Evolutionary conservation across 192 early-diverging fungal species (phyloP).

Genomic region (Coemansia umbellata): DNA sequence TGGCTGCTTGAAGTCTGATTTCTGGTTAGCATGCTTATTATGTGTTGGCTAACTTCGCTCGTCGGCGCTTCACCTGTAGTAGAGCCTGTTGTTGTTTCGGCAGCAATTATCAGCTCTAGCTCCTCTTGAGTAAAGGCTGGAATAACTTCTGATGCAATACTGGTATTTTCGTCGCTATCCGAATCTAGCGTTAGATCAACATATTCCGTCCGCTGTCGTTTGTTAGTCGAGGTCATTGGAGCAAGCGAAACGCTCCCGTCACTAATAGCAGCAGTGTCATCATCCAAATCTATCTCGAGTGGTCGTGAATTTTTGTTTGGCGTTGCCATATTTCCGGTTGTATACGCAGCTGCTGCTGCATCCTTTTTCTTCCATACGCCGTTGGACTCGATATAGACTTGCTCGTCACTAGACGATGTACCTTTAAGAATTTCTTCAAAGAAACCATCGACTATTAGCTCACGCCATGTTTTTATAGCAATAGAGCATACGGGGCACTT

Average conservation of each 20-base stretch:
- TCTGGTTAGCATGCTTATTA: too few species aligned
- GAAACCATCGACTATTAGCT: constrained; percentile 68
- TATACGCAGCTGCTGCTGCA: constrained; percentile 22
- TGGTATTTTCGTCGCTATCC: constrained; percentile 14
- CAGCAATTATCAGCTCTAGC: constrained; percentile 18
- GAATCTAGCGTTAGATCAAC: constrained; percentile 64
- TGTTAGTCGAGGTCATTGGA: constrained; percentile 2
- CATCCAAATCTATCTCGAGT: constrained; percentile 11
- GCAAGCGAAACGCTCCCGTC: constrained; percentile 3
- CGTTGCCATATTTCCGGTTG: constrained; percentile 39
- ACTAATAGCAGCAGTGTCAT: constrained; percentile 30
- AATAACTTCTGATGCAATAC: constrained; percentile 1
- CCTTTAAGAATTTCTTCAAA: constrained; percentile 43
- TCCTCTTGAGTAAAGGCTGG: constrained; percentile 39
- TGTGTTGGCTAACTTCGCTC: too few species aligned
- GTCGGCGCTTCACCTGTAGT: too few species aligned
- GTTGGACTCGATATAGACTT: too few species aligned
- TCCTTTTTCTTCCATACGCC: constrained; percentile 36
- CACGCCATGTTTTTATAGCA: constrained; percentile 45
- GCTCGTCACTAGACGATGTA: constrained; percentile 26
- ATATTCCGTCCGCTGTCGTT: constrained; percentile 53
- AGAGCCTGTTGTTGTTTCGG: constrained; percentile 2
- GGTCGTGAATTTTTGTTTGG: neutral
- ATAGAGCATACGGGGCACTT: constrained; percentile 74
- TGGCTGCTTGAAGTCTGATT: too few species aligned